These are phyloP conservation scores for Suillus alpinus DNA, from an alignment of 768 basidiomycete species.

Conservation along the genomic window DNA sequence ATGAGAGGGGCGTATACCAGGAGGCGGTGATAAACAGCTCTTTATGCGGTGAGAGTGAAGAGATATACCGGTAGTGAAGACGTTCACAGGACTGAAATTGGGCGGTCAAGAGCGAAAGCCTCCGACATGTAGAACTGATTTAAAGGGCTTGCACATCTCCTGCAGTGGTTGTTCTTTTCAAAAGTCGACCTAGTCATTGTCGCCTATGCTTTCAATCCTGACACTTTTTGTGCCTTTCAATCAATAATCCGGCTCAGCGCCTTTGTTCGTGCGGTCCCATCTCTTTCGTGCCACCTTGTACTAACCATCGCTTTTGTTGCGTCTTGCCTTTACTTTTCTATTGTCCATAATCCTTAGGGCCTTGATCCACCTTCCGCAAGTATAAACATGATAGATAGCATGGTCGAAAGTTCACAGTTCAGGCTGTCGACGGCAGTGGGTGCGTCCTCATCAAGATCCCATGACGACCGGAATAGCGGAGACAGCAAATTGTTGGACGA, in stretches of 20 bases:
- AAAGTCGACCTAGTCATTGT: background rate
- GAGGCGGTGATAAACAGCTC: background rate
- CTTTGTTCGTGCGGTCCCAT: background rate
- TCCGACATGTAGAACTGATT: background rate
- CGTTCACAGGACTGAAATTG: background rate
- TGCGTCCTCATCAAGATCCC: too few species aligned
- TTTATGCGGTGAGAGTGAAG: background rate
- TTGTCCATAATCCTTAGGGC: background rate
- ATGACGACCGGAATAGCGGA: too few species aligned
- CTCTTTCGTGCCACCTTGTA: background rate
- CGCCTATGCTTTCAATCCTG: background rate
- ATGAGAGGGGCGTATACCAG: too few species aligned
- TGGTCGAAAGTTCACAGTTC: too few species aligned
- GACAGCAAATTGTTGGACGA: background rate
- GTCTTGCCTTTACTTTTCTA: background rate
- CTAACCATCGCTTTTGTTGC: background rate
- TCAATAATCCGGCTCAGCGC: background rate
- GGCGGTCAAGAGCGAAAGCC: background rate
- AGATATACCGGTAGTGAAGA: background rate
- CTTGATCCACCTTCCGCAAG: too few species aligned
- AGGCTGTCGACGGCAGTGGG: too few species aligned
- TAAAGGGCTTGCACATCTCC: background rate
- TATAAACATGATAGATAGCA: too few species aligned
- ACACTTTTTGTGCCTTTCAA: background rate
- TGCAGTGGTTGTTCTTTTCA: background rate